Evolutionary conservation across 176 grass and related monocot species (phyloP).

Genomic region (Oryza australiensis): DNA sequence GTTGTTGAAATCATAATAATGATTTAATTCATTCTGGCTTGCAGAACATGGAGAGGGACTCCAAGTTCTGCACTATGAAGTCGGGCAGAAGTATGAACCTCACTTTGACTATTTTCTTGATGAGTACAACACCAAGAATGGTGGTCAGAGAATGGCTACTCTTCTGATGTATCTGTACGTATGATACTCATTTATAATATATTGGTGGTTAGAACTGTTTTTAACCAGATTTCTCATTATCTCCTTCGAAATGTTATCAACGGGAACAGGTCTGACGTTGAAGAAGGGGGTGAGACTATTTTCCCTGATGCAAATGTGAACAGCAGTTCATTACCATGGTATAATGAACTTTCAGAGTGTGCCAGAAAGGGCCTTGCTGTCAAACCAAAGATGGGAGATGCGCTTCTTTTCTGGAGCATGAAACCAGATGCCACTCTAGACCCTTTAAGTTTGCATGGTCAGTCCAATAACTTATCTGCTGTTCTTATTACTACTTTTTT

Average conservation of each 20-base stretch:
- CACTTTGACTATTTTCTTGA: constrained; percentile 93
- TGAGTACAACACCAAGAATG: constrained; percentile 86
- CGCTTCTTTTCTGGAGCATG: constrained; percentile 94
- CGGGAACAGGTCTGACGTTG: constrained; percentile 72
- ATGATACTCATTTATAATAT: not conserved
- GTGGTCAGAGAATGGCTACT: constrained; percentile 90
- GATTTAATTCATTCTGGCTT: not conserved
- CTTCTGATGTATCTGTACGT: constrained; percentile 99
- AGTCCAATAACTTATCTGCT: constrained; percentile 2
- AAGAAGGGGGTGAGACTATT: constrained; percentile 96
- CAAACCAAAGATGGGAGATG: constrained; percentile 92
- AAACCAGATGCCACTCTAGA: constrained; percentile 84
- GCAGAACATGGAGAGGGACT: constrained; percentile 87
- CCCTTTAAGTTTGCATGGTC: constrained; percentile 90
- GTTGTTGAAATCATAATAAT: not conserved
- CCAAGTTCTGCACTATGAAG: constrained; percentile 93
- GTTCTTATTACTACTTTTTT: not conserved
- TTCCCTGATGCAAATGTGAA: constrained; percentile 87
- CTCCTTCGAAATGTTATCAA: not conserved
- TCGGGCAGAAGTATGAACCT: constrained; percentile 92
- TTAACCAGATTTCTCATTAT: not conserved
- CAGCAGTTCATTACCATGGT: constrained; percentile 74
- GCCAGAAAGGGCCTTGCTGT: constrained; percentile 68
- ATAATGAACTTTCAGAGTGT: constrained; percentile 79
- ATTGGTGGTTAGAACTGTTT: not conserved